Evolutionary conservation across 148 eudicot genomes (phyloP), one percentile per base, ranked within the genome.

Genomic region (Vaccinium macrocarpon): DNA sequence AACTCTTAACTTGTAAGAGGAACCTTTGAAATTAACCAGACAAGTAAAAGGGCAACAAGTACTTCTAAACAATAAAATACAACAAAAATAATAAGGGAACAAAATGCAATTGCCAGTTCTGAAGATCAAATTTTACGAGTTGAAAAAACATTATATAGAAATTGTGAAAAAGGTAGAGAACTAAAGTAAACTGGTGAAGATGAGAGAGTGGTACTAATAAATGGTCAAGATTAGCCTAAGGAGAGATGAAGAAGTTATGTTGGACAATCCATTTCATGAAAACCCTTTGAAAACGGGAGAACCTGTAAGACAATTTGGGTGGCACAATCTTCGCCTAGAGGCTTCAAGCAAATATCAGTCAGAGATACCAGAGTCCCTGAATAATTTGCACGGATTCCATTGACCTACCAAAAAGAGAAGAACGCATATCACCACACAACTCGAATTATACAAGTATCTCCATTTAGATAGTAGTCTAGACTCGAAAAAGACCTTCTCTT

Each of bases 271-370:
- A 7, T 38, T 38, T 38, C 49, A 72, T 35, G 76, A 18, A 72
- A 72, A 72, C 76, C 23, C 76, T 35, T 35, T 72, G n/a, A 72
- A 72, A 72, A 72, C 76, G 38, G 77, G 27, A 50, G 48, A 77
- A 93, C 95, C 94, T 93, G 95, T 21, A 93, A 91, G 88, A 93
- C 83, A 88, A 91, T 91, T 88, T 93, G 95, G 84, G 88, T 91
- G 86, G 94, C 95, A 82, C 95, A 93, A 83, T 93, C 94, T 64
- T 90, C 89, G 50, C 91, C 95, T 53, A 93, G 89, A 86, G 95
- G 95, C 90, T 91, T 93, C 83, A 91, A 88, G 81, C 95, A 93
- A 53, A 93, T 93, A 89, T 93, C 95, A 85, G 91, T 75, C 77
- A 91, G 87, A 80, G 92, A 89, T 27, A 93, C 93, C 88, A 80